Base-by-base conservation (phyloP, 306 rosid species). In the Vigna radiata region DNA sequence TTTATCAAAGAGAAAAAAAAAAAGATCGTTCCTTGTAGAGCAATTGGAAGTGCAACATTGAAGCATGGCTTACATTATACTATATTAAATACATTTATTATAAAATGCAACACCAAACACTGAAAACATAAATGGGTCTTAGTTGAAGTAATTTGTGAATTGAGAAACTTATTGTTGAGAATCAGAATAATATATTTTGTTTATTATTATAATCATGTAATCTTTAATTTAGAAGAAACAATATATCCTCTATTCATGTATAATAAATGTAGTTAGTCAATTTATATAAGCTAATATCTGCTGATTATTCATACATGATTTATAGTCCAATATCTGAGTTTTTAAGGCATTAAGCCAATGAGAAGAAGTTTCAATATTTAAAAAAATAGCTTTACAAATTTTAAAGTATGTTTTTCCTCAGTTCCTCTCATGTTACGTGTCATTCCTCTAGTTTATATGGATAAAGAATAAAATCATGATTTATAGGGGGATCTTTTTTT, bases 111-210 rank as follows among this genome's bases (percentile, higher is more conserved):
- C 19, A 59, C 36, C 68, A 58, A 16, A 44, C 44, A 56, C 47
- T 59, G 13, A 43, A 58, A 73, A 44, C 69, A 73, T 16, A 25
- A 15, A 73, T 73, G 43, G 11, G 56, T 16, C 56, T 23, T 12
- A 41, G 56, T 58, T 73, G 56, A 56, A 58, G 68, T 8, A 4
- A 39, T 58, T 52, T 70, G 37, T 55, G 12, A 72, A 55, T 41
- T 43, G 55, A 56, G 18, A 56, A 73, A 8, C 14, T 21, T 39
- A 39, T 39, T 39, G 44, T 39, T 39, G 44, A 39, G 44, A 39
- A 39, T 39, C 11, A 39, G 11, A 39, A 39, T 29, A 29, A 39
- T 39, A 39, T 39, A 39, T 39, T 39, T 39, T 8, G 44, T 8
- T 39, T 39, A 39, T 39, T 39, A 2, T 39, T 39, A 8, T 37